A percentile compares a stretch with the other conserved stretches of the same genome.
phyloP scores from a whole-genome alignment of 805 yeast species.

The Metschnikowia similis region DNA sequence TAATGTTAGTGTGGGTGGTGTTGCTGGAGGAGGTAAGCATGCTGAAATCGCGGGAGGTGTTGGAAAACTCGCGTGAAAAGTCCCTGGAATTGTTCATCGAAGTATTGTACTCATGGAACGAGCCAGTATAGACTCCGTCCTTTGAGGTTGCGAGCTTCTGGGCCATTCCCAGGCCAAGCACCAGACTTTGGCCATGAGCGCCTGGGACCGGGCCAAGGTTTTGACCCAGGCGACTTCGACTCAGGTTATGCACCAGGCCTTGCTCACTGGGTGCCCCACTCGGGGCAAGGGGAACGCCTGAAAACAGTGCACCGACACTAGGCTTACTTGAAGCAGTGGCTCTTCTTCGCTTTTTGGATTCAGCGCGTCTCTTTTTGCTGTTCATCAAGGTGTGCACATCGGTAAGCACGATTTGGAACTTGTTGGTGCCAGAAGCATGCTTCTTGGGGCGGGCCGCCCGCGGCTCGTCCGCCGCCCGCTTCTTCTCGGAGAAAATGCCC shows the following conservation, averaged over 20 bases:
- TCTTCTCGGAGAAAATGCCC: constrained; percentile 36
- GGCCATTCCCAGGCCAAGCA: background rate
- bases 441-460: constrained; percentile 10
- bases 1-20: constrained; percentile 27
- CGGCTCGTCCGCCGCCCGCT: constrained; percentile 5
- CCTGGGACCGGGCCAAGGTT: no score
- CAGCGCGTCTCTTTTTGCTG: constrained; percentile 14
- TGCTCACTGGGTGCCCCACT: background rate
- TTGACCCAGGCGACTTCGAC: background rate
- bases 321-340: background rate
- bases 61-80: constrained; percentile 1
- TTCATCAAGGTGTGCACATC: constrained; percentile 21
- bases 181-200: no score
- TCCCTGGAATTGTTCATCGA: constrained; percentile 12
- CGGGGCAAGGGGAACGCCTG: background rate
- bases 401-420: constrained; percentile 19
- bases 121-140: background rate
- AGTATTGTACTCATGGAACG: constrained; percentile 16
- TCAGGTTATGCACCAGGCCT: background rate
- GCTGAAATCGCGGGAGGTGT: constrained; percentile 27
- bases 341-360: constrained; percentile 4
- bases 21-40: constrained; percentile 26
- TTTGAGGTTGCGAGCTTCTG: background rate
- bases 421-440: constrained; percentile 10
- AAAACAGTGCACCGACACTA: background rate